Evolutionary conservation across 2,329 filamentous ascomycete genomes (phyloP).

Genomic region (Alternaria dauci): DNA sequence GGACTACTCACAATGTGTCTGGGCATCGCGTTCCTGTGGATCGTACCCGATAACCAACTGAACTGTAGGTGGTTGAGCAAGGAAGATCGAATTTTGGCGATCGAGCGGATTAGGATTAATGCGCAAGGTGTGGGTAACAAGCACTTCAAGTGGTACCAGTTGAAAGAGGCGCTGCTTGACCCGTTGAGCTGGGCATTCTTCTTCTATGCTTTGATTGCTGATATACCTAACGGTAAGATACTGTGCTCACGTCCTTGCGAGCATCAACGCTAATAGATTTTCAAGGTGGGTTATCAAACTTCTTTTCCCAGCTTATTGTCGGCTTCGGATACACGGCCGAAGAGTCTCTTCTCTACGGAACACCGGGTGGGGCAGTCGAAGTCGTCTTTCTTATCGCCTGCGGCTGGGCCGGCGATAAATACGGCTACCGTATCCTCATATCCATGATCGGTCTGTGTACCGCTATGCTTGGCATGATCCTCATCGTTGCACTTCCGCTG

Average conservation of each 20-base stretch:
- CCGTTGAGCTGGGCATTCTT: slow-evolving; percentile 69
- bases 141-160: slow-evolving; percentile 73
- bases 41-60: slow-evolving; percentile 67
- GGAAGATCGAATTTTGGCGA: slow-evolving; percentile 71
- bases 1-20: slow-evolving; percentile 54
- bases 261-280: neutral
- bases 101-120: slow-evolving; percentile 77
- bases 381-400: slow-evolving; percentile 65
- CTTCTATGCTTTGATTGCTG: slow-evolving; percentile 63
- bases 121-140: slow-evolving; percentile 78
- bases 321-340: slow-evolving; percentile 71
- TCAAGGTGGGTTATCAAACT: slow-evolving; percentile 64
- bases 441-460: slow-evolving; percentile 61
- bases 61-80: slow-evolving; percentile 70
- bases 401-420: slow-evolving; percentile 65
- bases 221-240: slow-evolving; percentile 63
- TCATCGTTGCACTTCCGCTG: slow-evolving; percentile 70
- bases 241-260: neutral
- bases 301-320: slow-evolving; percentile 68
- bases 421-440: slow-evolving; percentile 66
- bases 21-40: slow-evolving; percentile 56
- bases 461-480: slow-evolving; percentile 67
- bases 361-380: slow-evolving; percentile 71
- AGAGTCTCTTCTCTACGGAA: slow-evolving; percentile 70
- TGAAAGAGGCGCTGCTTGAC: slow-evolving; percentile 66